These are phyloP conservation scores for Xylaria sp. DNA, from an alignment of 2,329 filamentous ascomycete species.

Conservation along the genomic window DNA sequence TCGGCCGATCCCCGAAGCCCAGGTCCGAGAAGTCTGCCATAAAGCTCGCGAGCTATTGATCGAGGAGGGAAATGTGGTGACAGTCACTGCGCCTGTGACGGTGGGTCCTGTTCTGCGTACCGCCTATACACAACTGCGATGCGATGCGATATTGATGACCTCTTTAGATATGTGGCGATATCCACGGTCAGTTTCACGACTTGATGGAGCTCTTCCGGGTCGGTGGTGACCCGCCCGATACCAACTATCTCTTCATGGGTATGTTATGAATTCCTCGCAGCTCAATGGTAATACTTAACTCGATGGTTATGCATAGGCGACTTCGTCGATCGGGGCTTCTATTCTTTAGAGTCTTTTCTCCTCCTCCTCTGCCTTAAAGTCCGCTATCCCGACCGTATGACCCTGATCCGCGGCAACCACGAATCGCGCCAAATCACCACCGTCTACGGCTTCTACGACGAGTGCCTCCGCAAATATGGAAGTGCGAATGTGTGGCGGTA, in stretches of 20 bases:
- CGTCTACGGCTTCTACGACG: slow-evolving; percentile 98
- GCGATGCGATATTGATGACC: slow-evolving; percentile 30
- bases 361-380: slow-evolving; percentile 97
- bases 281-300: slow-evolving; percentile 30
- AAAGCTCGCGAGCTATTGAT: slow-evolving; percentile 96
- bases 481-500: slow-evolving; percentile 97
- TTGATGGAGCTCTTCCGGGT: slow-evolving; percentile 97
- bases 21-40: slow-evolving; percentile 97
- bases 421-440: slow-evolving; percentile 97
- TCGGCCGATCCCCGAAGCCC: slow-evolving; percentile 92
- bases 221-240: slow-evolving; percentile 92
- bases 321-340: slow-evolving; percentile 98
- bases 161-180: slow-evolving; percentile 88
- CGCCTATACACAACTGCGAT: background rate
- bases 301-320: slow-evolving; percentile 70
- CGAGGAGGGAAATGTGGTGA: slow-evolving; percentile 97
- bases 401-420: slow-evolving; percentile 93
- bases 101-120: slow-evolving; percentile 58
- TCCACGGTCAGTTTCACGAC: slow-evolving; percentile 96
- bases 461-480: slow-evolving; percentile 95
- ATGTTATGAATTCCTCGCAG: slow-evolving; percentile 42
- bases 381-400: slow-evolving; percentile 96
- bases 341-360: slow-evolving; percentile 96
- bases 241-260: slow-evolving; percentile 98
- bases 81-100: slow-evolving; percentile 93